Conservation (phyloP, 2,329 filamentous ascomycete species). For the Cryphonectria japonica region DNA sequence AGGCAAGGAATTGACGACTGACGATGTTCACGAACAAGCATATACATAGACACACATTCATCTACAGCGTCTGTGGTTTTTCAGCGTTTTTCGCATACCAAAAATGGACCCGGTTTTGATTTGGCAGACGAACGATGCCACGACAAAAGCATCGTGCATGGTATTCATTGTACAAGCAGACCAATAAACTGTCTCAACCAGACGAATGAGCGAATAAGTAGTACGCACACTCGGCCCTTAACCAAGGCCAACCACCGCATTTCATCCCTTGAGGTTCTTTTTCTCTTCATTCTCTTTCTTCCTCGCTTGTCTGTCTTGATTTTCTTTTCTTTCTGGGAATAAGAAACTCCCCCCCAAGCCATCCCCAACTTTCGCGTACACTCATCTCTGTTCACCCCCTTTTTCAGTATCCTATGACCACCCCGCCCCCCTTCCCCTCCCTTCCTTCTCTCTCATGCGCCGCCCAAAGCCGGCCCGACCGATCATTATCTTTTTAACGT, state of each 20-base stretch:
- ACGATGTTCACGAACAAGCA: not conserved
- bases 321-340: no score
- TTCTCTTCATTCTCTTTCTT: not conserved
- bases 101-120: not conserved
- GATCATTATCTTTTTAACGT: constrained; percentile 5
- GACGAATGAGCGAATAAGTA: not conserved
- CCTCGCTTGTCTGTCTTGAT: not conserved
- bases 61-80: not conserved
- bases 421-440: not conserved
- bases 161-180: not conserved
- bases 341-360: no score
- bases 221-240: not conserved
- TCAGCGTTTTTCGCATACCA: not conserved
- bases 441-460: not conserved
- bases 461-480: not conserved
- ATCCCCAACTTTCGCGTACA: no score
- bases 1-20: constrained; percentile 2
- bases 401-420: not conserved
- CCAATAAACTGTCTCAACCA: not conserved
- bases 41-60: not conserved
- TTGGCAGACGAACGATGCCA: not conserved
- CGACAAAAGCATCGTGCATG: not conserved
- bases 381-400: not conserved
- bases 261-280: not conserved
- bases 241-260: not conserved